phyloP scores from a whole-genome alignment of 2,329 filamentous ascomycete species.

The Fusarium secorum region DNA sequence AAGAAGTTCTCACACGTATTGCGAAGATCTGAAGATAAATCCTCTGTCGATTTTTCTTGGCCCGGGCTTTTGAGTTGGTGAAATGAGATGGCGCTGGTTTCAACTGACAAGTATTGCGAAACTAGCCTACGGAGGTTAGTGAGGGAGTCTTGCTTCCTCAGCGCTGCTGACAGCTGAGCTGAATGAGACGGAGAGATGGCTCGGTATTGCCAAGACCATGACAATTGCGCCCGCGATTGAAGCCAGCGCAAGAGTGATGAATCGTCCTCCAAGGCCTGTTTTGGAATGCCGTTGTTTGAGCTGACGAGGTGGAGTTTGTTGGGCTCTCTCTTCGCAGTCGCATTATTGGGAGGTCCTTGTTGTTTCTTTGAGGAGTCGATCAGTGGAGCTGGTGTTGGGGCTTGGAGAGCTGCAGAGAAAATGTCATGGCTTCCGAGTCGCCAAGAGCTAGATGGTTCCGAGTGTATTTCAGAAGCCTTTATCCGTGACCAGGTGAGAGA shows the following conservation, averaged over 20 bases:
- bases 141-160: constrained; percentile 41
- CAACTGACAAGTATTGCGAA: constrained; percentile 39
- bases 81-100: constrained; percentile 33
- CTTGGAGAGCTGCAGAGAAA: constrained; percentile 50
- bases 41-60: neutral
- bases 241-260: constrained; percentile 49
- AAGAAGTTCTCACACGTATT: constrained; percentile 36
- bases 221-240: constrained; percentile 38
- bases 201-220: constrained; percentile 6
- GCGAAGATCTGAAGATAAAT: constrained; percentile 37
- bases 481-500: constrained; percentile 40
- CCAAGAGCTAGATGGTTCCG: constrained; percentile 45
- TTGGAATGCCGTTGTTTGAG: constrained; percentile 34
- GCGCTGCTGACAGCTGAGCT: constrained; percentile 25
- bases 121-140: constrained; percentile 44
- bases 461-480: constrained; percentile 38
- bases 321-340: constrained; percentile 3
- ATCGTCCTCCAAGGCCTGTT: constrained; percentile 37
- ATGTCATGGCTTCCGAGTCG: constrained; percentile 55
- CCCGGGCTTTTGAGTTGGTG: neutral
- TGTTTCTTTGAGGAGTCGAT: constrained; percentile 13
- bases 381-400: constrained; percentile 22
- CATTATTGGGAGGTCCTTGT: constrained; percentile 4
- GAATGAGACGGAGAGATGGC: neutral
- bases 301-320: constrained; percentile 31